Evolutionary conservation across 805 yeast genomes (phyloP), one percentile per base, ranked within the genome.

Genomic region (Saccharomycopsis microspora): DNA sequence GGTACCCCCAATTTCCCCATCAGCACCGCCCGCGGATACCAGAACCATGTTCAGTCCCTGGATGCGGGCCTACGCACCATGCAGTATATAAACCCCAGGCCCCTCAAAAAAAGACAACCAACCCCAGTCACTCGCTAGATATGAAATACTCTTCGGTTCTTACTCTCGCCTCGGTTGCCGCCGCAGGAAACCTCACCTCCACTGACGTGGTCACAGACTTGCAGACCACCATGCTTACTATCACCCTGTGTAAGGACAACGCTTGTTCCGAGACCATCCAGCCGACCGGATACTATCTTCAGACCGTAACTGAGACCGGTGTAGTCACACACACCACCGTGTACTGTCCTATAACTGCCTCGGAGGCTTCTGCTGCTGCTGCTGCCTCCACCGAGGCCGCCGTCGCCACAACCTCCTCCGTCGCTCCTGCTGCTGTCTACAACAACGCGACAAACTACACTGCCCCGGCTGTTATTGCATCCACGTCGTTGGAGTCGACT

Each of bases 281-380:
- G 38, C 3, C 52, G 9, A 51, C 54, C 35, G 54, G 52, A 4
- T 51, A 40, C 41, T 51, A 51, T 42, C 19, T 51, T 11, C 44
- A 51, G 33, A 48, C 52, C 30, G 35, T 51, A 33, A 51, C 54
- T 35, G 19, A 31, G 5, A 44, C 32, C 11, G 47, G 43, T 31
- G 46, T 51, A 10, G 48, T 49, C 33, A 51, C 52, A 9, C 50
- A 49, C 39, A 45, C 52, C 35, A 51, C 54, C 5, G 41, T 46
- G 27, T 51, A 38, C 50, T 51, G 54, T 38, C 54, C 54, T 36
- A 45, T 51, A 32, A 46, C 54, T 11, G 54, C 42, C 3, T 33
- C 37, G 19, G 32, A 39, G 27, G 5, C 39, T 11, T 31, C 34
- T 9, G 9, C 39, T 10, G 49, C 41, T 35, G 28, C 32, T n/a